These are phyloP conservation scores for Jatropha curcas DNA, from an alignment of 345 rosid species.

Conservation along the genomic window DNA sequence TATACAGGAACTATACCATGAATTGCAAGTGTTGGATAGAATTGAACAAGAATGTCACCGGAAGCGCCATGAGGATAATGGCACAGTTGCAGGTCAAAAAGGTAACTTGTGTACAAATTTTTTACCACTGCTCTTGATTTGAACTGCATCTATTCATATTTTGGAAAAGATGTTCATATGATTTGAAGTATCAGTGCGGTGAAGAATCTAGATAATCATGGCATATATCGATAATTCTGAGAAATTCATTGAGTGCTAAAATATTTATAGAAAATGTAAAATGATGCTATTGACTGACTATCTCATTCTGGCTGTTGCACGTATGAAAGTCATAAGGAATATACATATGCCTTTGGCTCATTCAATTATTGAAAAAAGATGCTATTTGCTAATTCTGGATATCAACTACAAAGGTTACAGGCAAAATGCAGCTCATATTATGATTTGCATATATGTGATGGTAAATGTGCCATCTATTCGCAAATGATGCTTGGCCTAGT, in stretches of 20 bases:
- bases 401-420: background rate
- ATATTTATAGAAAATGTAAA: background rate
- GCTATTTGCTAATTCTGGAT: background rate
- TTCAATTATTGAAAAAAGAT: background rate
- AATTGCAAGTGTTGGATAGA: constrained; percentile 31
- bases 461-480: background rate
- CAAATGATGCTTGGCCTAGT: no score
- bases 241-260: no score
- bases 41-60: constrained; percentile 25
- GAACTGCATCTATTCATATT: background rate
- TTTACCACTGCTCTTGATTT: background rate
- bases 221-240: constrained; percentile 5
- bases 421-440: constrained; percentile 2
- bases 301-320: background rate
- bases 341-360: background rate
- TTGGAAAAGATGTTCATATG: background rate
- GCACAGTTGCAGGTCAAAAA: constrained; percentile 11
- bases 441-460: background rate
- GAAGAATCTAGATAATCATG: background rate
- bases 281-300: background rate
- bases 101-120: constrained; percentile 13
- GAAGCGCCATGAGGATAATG: constrained; percentile 1
- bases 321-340: background rate
- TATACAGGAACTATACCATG: constrained; percentile 34
- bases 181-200: background rate